Conservation (phyloP, 129 eudicot species). For the Chrysanthemum seticuspe region DNA sequence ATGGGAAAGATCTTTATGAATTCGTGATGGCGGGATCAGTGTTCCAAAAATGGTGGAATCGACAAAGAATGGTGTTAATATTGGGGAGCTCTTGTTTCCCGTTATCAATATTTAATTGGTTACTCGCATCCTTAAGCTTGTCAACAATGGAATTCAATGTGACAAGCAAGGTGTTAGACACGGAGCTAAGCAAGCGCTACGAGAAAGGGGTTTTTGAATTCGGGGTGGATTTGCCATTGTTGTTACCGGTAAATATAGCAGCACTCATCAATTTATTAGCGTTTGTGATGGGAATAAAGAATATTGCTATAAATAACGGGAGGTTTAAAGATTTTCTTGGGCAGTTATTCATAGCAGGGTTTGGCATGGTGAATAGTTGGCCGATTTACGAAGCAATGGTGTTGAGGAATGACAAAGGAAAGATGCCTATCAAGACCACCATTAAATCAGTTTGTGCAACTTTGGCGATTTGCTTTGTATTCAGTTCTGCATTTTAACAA, state of each 20-base stretch:
- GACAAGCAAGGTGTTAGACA: conserved; percentile 42
- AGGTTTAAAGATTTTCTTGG: conserved; percentile 17
- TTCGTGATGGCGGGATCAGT: conserved; percentile 29
- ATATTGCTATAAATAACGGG: background rate
- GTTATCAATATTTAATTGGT: conserved; percentile 36
- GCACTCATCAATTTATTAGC: conserved; percentile 37
- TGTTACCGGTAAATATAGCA: conserved; percentile 30
- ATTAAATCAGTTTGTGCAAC: conserved; percentile 31
- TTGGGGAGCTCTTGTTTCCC: conserved; percentile 35
- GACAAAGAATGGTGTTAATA: conserved; percentile 53
- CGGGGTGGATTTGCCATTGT: conserved; percentile 44
- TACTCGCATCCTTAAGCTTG: conserved; percentile 31
- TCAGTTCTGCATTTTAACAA: conserved; percentile 21
- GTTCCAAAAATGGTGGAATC: conserved; percentile 52
- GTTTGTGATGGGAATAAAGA: conserved; percentile 21
- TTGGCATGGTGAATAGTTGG: conserved; percentile 48
- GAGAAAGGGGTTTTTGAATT: conserved; percentile 54
- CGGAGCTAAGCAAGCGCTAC: conserved; percentile 45
- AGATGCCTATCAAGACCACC: conserved; percentile 45
- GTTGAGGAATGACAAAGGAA: conserved; percentile 61
- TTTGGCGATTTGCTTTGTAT: conserved; percentile 13
- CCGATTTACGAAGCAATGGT: conserved; percentile 61
- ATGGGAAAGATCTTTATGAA: conserved; percentile 45
- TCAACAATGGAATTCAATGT: conserved; percentile 37
- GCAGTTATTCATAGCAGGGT: conserved; percentile 53